phyloP scores from a whole-genome alignment of 2,329 filamentous ascomycete species.

The Phialemonium atrogriseum region DNA sequence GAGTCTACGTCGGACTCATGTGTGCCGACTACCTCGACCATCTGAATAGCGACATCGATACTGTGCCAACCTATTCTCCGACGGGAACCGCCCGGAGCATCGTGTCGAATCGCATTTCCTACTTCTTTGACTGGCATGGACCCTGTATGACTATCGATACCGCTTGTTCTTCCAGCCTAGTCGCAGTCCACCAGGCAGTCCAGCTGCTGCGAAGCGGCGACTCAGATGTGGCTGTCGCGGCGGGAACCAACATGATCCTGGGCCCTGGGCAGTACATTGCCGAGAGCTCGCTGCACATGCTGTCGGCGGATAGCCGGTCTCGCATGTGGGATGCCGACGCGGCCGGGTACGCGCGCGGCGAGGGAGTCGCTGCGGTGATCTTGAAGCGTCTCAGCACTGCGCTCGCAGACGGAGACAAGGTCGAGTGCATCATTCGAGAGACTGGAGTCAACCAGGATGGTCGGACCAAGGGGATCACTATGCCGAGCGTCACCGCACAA shows the following conservation, averaged over 20 bases:
- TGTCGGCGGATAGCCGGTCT: conserved; percentile 26
- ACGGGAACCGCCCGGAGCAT: conserved; percentile 22
- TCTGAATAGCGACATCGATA: conserved; percentile 9
- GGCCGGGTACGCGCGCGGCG: conserved; percentile 44
- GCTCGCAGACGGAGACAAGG: conserved; percentile 31
- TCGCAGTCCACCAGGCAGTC: conserved; percentile 29
- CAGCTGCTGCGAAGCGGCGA: conserved; percentile 19
- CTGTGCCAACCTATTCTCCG: conserved; percentile 17
- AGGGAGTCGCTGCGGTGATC: conserved; percentile 37
- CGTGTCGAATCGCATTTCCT: conserved; percentile 28
- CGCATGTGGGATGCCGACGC: conserved; percentile 35
- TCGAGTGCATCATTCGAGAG: conserved; percentile 33
- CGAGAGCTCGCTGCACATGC: conserved; percentile 25
- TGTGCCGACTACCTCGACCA: conserved; percentile 15
- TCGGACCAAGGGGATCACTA: conserved; percentile 34
- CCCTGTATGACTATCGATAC: conserved; percentile 34
- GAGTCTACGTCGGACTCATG: conserved; percentile 19
- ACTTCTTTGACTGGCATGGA: conserved; percentile 29
- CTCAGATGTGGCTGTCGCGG: conserved; percentile 20
- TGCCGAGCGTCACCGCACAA: conserved; percentile 34
- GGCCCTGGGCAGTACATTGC: conserved; percentile 23
- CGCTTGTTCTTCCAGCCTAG: conserved; percentile 31
- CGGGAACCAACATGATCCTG: conserved; percentile 23
- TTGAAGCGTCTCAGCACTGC: conserved; percentile 38
- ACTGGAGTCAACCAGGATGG: conserved; percentile 38